A percentile compares a stretch with the other conserved stretches of the same genome.
These are phyloP conservation scores for Rhododendron molle DNA, from an alignment of 148 eudicot species.

Conservation along the genomic window DNA sequence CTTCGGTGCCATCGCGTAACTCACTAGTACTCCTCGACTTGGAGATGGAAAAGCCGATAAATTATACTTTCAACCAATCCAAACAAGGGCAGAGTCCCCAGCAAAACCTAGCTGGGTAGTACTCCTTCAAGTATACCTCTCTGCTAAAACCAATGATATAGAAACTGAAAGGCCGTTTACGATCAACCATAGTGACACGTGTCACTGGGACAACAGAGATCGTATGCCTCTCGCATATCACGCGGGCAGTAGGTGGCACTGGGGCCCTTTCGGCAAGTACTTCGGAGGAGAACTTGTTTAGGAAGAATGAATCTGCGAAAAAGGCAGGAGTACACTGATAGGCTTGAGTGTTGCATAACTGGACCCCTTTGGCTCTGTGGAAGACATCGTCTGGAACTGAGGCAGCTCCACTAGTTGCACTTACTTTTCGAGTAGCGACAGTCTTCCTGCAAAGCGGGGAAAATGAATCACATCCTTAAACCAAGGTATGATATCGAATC, in stretches of 20 bases:
- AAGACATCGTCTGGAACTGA: conserved; percentile 97
- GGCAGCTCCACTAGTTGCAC: conserved; percentile 88
- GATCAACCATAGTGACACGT: conserved; percentile 75
- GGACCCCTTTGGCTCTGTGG: conserved; percentile 92
- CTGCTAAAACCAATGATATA: conserved; percentile 75
- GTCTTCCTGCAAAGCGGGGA: conserved; percentile 59
- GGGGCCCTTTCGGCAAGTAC: conserved; percentile 80
- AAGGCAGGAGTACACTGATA: conserved; percentile 88
- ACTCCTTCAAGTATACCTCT: conserved; percentile 85
- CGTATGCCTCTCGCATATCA: conserved; percentile 82
- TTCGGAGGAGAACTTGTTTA: conserved; percentile 90
- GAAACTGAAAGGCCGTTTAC: conserved; percentile 64
- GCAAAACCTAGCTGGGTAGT: conserved; percentile 83
- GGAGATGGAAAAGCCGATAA: background rate
- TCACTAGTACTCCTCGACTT: background rate
- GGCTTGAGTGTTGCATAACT: conserved; percentile 93
- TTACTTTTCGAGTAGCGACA: conserved; percentile 64
- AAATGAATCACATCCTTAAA: background rate
- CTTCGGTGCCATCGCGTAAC: background rate
- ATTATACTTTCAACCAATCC: conserved; percentile 75
- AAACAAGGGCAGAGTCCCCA: conserved; percentile 98
- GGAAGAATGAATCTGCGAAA: conserved; percentile 85
- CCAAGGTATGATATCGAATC: background rate
- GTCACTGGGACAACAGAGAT: conserved; percentile 94
- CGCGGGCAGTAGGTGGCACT: conserved; percentile 66